These are phyloP conservation scores for Noccaea bulbosa DNA, from an alignment of 345 rosid genomes.

Conservation along the genomic window DNA sequence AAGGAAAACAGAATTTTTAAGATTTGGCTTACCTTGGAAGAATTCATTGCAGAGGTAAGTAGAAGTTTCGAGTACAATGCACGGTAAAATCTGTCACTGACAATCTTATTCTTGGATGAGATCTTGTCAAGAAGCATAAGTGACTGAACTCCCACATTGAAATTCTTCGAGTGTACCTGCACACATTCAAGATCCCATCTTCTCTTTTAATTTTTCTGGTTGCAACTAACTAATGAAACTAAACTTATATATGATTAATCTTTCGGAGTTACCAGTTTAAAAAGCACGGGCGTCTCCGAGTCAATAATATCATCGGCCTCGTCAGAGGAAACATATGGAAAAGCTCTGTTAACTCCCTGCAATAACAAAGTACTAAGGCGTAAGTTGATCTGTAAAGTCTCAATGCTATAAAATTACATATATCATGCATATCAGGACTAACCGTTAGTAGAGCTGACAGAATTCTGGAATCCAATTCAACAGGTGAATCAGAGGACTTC, in stretches of 20 bases:
- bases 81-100: slow-evolving; percentile 92
- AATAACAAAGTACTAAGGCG: slow-evolving; percentile 27
- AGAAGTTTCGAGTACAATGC: slow-evolving; percentile 91
- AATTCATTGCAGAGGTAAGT: slow-evolving; percentile 87
- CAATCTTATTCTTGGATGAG: slow-evolving; percentile 92
- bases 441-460: slow-evolving; percentile 88
- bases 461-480: slow-evolving; percentile 93
- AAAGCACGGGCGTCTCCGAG: slow-evolving; percentile 86
- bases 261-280: slow-evolving; percentile 66
- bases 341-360: slow-evolving; percentile 97
- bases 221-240: background rate
- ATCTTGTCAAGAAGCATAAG: slow-evolving; percentile 96
- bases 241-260: slow-evolving; percentile 18
- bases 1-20: slow-evolving; percentile 6
- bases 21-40: slow-evolving; percentile 79
- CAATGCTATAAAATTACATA: slow-evolving; percentile 7
- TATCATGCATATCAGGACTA: slow-evolving; percentile 36
- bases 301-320: slow-evolving; percentile 93
- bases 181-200: slow-evolving; percentile 26
- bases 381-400: slow-evolving; percentile 20
- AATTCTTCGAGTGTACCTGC: slow-evolving; percentile 93
- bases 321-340: slow-evolving; percentile 85
- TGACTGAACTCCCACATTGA: slow-evolving; percentile 93
- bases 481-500: slow-evolving; percentile 57
- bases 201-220: slow-evolving; percentile 12